Base-by-base conservation (phyloP, 257 asterid genomes). In the Solanum etuberosum region DNA sequence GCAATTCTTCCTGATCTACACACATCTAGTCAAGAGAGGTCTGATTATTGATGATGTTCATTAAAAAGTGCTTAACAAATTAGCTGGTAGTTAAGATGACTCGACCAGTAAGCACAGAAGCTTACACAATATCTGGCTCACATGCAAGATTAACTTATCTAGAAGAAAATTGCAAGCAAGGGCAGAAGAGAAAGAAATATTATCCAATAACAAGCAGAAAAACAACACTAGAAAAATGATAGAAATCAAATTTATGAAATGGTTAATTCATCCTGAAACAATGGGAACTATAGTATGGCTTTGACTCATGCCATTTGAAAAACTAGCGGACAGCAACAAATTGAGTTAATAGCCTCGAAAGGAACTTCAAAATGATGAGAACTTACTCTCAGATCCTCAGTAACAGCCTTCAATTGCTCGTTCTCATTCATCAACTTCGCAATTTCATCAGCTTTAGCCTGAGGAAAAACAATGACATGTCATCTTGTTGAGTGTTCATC, bases 361-460 rank as follows among this genome's bases (percentile, higher is more conserved):
- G 67, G 27, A 80, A 14, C 63, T 12, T 40, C 14, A 68, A 85
- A 70, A 70, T 81, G 54, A 87, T 59, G 27, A 34, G 63, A 46
- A 86, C 98, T 89, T 89, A 96, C 98, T 90, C 92, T 89, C 65
- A 93, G 88, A 84, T 96, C 98, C 88, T 94, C 97, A 86, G 91
- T 91, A 43, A 90, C 90, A 86, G 93, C 88, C 91, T 94, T 95
- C 88, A 94, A 90, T 91, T 93, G 98, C 95, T 96, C 98, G 27
- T 96, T 96, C 89, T 96, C 98, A 87, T 92, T 94, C 98, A 94
- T 95, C 94, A 96, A 86, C 86, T 91, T 96, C 59, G 99, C 94
- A 87, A 96, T 93, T 91, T 96, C 99, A 93, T 96, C 98, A 89
- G 99, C 99, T 92, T 96, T 96, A 86, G 96, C 95, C 99, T 96